Evolutionary conservation across 192 early-diverging fungal genomes (phyloP).

Genomic region (Neocallimastix lanati): DNA sequence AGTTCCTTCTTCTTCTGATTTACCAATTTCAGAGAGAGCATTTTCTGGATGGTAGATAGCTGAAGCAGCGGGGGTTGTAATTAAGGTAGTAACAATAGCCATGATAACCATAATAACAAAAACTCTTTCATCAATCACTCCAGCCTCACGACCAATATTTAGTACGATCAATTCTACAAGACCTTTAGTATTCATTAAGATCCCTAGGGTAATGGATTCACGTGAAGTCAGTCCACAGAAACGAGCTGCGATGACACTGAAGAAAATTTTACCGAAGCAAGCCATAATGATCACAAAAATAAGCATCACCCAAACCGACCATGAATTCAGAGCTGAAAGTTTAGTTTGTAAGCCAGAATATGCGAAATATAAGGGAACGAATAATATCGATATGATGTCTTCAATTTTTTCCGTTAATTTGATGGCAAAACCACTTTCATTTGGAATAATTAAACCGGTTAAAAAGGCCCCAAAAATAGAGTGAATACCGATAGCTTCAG

Average conservation of each 20-base stretch:
- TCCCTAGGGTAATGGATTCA: slow-evolving; percentile 67
- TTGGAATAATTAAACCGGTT: slow-evolving; percentile 68
- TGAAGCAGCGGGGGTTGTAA: slow-evolving; percentile 61
- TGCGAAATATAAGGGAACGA: slow-evolving; percentile 88
- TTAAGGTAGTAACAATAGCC: slow-evolving; percentile 72
- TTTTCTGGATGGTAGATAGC: slow-evolving; percentile 47
- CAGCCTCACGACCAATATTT: slow-evolving; percentile 74
- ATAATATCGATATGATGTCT: slow-evolving; percentile 66
- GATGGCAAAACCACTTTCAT: slow-evolving; percentile 70
- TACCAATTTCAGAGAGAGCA: neutral
- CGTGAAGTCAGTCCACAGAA: slow-evolving; percentile 53
- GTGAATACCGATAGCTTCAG: slow-evolving; percentile 74
- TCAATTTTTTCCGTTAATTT: slow-evolving; percentile 83
- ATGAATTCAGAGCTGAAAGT: slow-evolving; percentile 51
- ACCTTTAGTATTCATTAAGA: slow-evolving; percentile 93
- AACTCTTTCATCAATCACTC: slow-evolving; percentile 51
- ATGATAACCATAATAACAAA: slow-evolving; percentile 62
- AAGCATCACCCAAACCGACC: slow-evolving; percentile 53
- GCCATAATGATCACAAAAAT: slow-evolving; percentile 58
- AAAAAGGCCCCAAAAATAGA: slow-evolving; percentile 88
- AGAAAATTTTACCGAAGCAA: slow-evolving; percentile 72
- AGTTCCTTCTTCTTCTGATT: neutral
- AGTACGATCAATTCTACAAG: slow-evolving; percentile 90
- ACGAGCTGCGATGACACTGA: slow-evolving; percentile 49
- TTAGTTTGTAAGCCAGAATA: slow-evolving; percentile 81